Conservation (phyloP, 2,329 filamentous ascomycete species). For the Venturia oleaginea region DNA sequence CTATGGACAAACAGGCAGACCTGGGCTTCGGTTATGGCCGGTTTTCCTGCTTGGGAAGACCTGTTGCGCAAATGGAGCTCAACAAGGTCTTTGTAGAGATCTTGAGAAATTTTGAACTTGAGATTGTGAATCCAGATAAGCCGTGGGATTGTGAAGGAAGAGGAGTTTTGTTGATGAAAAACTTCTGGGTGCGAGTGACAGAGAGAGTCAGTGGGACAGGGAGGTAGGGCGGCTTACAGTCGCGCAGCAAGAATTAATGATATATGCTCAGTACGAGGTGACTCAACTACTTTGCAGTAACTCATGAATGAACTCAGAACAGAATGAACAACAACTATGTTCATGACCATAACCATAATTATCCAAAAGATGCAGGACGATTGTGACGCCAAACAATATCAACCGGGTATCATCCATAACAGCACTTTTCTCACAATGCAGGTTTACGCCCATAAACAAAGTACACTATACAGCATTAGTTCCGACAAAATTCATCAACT, state of each 20-base stretch:
- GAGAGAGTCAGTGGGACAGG: constrained; percentile 1
- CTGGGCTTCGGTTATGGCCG: constrained; percentile 30
- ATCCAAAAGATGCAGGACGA: not conserved
- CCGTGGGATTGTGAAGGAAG: constrained; percentile 12
- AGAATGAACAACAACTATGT: not conserved
- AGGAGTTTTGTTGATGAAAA: constrained; percentile 8
- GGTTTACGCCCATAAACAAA: constrained; percentile 16
- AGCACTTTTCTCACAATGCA: not conserved
- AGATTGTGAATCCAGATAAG: constrained; percentile 13
- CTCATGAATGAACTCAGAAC: not conserved
- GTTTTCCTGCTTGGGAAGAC: constrained; percentile 27
- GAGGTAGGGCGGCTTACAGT: no score
- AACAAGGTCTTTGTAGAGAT: constrained; percentile 36
- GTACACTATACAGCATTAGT: not conserved
- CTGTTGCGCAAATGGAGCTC: constrained; percentile 29
- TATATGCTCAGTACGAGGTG: not conserved
- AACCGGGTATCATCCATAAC: not conserved
- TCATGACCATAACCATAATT: not conserved
- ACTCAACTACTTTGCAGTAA: not conserved
- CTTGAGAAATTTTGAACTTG: constrained; percentile 14
- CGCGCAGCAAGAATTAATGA: not conserved
- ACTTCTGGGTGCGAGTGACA: constrained; percentile 13
- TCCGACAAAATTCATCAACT: not conserved
- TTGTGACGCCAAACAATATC: not conserved
- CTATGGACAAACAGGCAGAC: constrained; percentile 26